Base-by-base conservation (phyloP, 1,284 basidiomycete species). In the Fomitopsis schrenkii region DNA sequence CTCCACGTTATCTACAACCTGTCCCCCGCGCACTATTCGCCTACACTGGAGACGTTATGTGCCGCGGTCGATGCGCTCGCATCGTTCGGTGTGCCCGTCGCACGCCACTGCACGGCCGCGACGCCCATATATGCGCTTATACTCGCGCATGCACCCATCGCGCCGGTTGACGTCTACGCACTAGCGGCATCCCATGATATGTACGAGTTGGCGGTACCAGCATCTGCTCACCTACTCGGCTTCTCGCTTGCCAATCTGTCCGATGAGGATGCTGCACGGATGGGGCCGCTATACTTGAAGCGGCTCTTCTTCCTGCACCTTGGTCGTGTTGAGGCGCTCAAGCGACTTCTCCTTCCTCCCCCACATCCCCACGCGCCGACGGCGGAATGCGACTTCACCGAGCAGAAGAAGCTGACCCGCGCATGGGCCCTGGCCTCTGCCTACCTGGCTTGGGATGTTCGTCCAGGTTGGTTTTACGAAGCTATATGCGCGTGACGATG, bases 371-470 rank as follows among this genome's bases (percentile, higher is more conserved):
- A 79, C 59, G 67, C 74, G 19, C 73, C 75, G 4, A 76, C 73
- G n/a, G 56, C 66, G 7, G 62, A 60, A 2, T 78, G 76, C 60
- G 75, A 76, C 63, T 75, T 74, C 60, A 65, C 65, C 9, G 75
- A 77, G 63, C 77, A 78, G 70, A 77, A 76, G 69, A 74, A 75
- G 66, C 63, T 77, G 48, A 75, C 75, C 44, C 63, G 76, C 14
- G 76, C 76, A n/a, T 78, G 76, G 76, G 75, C 75, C 8, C 67
- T 77, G 22, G 76, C 76, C 15, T 71, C 70, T 28, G 75, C 76
- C 58, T 77, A 77, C 64, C 67, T 78, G 4, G 75, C 75, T 35
- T 78, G 76, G 76, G 76, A 76, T 61, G 73, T 73, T 12, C 67
- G 75, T 8, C 74, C 76, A 64, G 75, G 75, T 74, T 60, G 52